Evolutionary conservation across 768 basidiomycete genomes (phyloP), one percentile per base, ranked within the genome.

Genomic region (Mycena galopus): DNA sequence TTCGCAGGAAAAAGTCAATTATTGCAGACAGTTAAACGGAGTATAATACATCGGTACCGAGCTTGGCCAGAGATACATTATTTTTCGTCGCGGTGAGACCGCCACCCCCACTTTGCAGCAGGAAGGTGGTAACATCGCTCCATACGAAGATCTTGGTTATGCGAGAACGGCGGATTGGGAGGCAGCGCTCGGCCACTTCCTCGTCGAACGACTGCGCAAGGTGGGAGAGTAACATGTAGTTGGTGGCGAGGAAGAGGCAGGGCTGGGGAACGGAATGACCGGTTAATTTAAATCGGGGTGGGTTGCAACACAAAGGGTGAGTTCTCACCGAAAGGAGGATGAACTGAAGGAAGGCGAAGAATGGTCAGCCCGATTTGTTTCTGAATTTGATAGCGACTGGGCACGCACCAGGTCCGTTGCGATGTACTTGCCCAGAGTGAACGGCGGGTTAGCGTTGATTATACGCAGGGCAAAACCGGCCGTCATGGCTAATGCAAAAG

Each of bases 181-280:
- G 78, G 69, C 86, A 83, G 29, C 81, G 71, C 32, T 82, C 76
- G 19, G 81, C 80, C 12, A 81, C 76, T 10, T 89, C 77, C 51
- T 83, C 78, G 14, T 76, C 78, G 16, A 76, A 66, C 6, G 35
- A 69, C 16, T 35, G 27, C 3, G 87, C 86, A 12, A 92, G 79
- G 11, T 83, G 85, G 8, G 87, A n/a, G n/a, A n/a, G n/a, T n/a
- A n/a, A n/a, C n/a, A 89, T 74, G 76, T 91, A 91, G 71, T 87
- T 82, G 19, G 86, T 82, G 0, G 88, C 88, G 51, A 89, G 85
- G 79, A 90, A 91, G 27, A 87, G 87, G 77, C 91, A 91, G 1
- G 90, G 90, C 53, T 42, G 19, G n/a, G 1, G 21, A 7, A 50
- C 9, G 21, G 10, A 12, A 29, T 14, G 6, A 11, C 7, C 17